Evolutionary conservation across 1,284 basidiomycete species (phyloP).

Genomic region (Ceratobasidium sp.): DNA sequence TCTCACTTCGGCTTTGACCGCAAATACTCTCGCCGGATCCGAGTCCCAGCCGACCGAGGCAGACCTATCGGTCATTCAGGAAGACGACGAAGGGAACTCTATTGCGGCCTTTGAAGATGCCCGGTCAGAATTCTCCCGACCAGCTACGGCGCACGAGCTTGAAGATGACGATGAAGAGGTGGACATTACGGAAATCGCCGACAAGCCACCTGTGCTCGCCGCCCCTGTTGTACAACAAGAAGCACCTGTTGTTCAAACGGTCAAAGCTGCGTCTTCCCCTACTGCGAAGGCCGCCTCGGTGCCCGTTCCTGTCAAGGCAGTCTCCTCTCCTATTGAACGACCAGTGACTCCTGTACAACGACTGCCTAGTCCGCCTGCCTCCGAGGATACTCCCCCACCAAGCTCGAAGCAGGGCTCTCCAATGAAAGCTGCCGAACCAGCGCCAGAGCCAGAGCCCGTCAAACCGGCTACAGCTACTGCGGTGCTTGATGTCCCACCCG

Average conservation of each 20-base stretch:
- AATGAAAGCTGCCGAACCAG: background rate
- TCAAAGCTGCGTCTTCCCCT: background rate
- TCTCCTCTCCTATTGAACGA: conserved; percentile 1
- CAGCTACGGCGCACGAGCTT: background rate
- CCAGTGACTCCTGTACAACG: conserved; percentile 3
- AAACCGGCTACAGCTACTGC: background rate
- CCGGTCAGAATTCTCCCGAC: conserved; percentile 21
- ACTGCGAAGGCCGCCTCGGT: background rate
- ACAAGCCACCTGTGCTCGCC: background rate
- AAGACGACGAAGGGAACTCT: conserved; percentile 36
- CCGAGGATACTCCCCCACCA: conserved; percentile 23
- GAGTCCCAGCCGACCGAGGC: conserved; percentile 26
- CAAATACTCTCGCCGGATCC: background rate
- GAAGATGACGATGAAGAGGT: conserved; percentile 12
- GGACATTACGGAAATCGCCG: conserved; percentile 1
- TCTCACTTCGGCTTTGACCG: conserved; percentile 25
- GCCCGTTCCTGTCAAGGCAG: background rate
- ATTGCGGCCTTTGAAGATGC: conserved; percentile 32
- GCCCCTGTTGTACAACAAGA: background rate
- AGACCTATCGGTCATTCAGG: conserved; percentile 34
- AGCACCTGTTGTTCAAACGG: background rate
- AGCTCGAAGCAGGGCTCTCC: conserved; percentile 18
- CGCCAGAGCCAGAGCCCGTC: background rate
- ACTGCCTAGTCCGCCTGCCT: conserved; percentile 35
- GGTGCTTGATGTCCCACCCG: background rate